Base-by-base conservation (phyloP, 148 eudicot species). In the Nyssa sinensis region DNA sequence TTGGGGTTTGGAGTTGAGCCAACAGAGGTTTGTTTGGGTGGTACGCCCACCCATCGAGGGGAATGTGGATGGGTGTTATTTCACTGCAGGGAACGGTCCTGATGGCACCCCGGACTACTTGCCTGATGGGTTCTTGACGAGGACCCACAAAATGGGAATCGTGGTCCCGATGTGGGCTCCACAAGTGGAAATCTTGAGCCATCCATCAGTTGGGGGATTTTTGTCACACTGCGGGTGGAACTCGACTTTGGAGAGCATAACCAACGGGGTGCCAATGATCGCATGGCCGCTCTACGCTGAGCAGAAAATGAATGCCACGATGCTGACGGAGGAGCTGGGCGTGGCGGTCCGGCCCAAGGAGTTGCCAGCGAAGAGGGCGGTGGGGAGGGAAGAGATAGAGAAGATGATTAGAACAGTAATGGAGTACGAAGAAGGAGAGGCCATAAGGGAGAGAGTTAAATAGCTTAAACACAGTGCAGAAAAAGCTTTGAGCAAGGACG, bases 11-110 rank as follows among this genome's bases (percentile, higher is more conserved):
- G 89, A 84, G 75, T 41, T 79, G 51, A 86, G 89, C 51, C 70
- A 64, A 59, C 85, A 86, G 24, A 55, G 80, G 60, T 86, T 86
- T 77, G 53, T 86, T 73, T 86, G 87, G 89, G 87, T 86, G 62
- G 44, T 84, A 34, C 84, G 88, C 1, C 84, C 88, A 39, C 84
- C 82, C 32, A 72, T 1, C 0, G 80, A 82, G 4, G 69, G 67
- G 28, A 62, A 75, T 23, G 51, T 7, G 3, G 35, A 76, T 7
- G 77, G 33, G 16, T 75, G n/a, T n/a, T n/a, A n/a, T n/a, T n/a
- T n/a, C n/a, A n/a, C n/a, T n/a, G n/a, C 72, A 2, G 6, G 35
- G 67, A 27, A 25, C 29, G 58, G 32, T 3, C 27, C 67, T 1
- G 81, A 75, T 9, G 71, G 55, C 10, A 63, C 30, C 30, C 67